Percentiles rank a stretch among this genome's conserved stretches.
These are phyloP conservation scores for Cystoisospora suis DNA, from an alignment of 169 alveolate genomes.

Conservation along the genomic window DNA sequence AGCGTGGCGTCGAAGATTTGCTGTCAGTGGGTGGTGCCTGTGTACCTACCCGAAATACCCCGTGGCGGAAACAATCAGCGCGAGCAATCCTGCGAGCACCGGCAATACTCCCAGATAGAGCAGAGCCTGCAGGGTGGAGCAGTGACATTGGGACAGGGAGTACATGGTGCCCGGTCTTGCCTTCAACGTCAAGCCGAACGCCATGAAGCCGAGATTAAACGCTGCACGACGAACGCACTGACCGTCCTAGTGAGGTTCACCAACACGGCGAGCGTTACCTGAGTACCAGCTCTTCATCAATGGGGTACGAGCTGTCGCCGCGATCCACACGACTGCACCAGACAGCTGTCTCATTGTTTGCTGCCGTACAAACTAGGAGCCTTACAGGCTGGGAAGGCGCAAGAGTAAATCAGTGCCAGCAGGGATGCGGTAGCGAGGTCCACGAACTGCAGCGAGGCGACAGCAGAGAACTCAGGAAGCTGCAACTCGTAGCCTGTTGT, in stretches of 20 bases:
- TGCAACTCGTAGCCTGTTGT: not conserved
- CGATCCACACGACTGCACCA: constrained; percentile 36
- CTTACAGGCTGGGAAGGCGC: not conserved
- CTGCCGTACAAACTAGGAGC: not conserved
- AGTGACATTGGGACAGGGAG: not conserved
- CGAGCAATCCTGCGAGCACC: not conserved
- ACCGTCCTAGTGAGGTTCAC: no score
- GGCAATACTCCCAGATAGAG: not conserved
- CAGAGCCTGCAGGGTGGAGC: not conserved
- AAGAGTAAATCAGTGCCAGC: not conserved
- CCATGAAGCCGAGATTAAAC: constrained; percentile 43
- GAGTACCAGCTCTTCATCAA: constrained; percentile 43
- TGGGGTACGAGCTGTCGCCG: constrained; percentile 45
- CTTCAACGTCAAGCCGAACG: constrained; percentile 28
- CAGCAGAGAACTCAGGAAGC: constrained; percentile 11
- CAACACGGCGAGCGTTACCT: no score
- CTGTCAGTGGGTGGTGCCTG: not conserved
- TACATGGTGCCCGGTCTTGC: not conserved
- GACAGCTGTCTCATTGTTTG: not conserved
- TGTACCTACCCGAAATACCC: constrained; percentile 12
- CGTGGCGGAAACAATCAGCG: not conserved
- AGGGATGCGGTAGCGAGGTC: not conserved
- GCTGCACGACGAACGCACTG: constrained; percentile 11
- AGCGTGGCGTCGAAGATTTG: not conserved
- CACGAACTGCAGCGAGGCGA: not conserved